phyloP scores from a whole-genome alignment of 2,329 filamentous ascomycete genomes.

The Periconia sp. region DNA sequence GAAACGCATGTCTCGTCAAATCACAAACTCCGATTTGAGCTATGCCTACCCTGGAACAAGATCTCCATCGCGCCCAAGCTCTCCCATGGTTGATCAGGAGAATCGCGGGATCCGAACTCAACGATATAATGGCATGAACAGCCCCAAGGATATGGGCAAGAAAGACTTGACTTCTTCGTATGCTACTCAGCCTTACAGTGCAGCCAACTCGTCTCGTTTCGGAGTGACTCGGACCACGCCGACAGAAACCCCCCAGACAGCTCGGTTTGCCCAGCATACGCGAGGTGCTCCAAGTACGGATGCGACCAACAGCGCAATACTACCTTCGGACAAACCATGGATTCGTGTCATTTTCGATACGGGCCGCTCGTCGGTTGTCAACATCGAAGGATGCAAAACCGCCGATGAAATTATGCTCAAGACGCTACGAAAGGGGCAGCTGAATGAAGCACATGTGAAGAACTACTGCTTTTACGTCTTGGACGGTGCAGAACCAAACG shows the following conservation, averaged over 20 bases:
- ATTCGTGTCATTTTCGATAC: slow-evolving; percentile 92
- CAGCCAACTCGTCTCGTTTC: slow-evolving; percentile 50
- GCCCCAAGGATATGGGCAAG: slow-evolving; percentile 56
- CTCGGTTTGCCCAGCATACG: slow-evolving; percentile 68
- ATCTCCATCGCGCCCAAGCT: slow-evolving; percentile 67
- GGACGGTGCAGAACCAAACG: slow-evolving; percentile 80
- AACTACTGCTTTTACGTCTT: slow-evolving; percentile 98
- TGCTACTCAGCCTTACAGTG: slow-evolving; percentile 57
- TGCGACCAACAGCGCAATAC: slow-evolving; percentile 71
- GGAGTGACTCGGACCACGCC: slow-evolving; percentile 53
- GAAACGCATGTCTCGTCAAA: slow-evolving; percentile 52
- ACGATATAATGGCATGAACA: slow-evolving; percentile 61
- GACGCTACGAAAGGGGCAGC: slow-evolving; percentile 82
- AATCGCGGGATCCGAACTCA: slow-evolving; percentile 55
- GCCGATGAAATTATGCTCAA: slow-evolving; percentile 91
- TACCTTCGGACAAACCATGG: slow-evolving; percentile 83
- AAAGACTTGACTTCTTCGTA: slow-evolving; percentile 56
- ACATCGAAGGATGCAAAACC: slow-evolving; percentile 86
- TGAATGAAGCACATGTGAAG: slow-evolving; percentile 86
- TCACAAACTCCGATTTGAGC: slow-evolving; percentile 45
- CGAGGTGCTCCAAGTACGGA: slow-evolving; percentile 84
- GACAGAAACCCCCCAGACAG: slow-evolving; percentile 63
- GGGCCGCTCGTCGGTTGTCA: slow-evolving; percentile 89
- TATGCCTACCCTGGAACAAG: slow-evolving; percentile 53
- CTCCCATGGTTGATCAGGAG: slow-evolving; percentile 65